Evolutionary conservation across 495 filamentous ascomycete genomes (phyloP).

Genomic region (Beverwykella pulmonaria): DNA sequence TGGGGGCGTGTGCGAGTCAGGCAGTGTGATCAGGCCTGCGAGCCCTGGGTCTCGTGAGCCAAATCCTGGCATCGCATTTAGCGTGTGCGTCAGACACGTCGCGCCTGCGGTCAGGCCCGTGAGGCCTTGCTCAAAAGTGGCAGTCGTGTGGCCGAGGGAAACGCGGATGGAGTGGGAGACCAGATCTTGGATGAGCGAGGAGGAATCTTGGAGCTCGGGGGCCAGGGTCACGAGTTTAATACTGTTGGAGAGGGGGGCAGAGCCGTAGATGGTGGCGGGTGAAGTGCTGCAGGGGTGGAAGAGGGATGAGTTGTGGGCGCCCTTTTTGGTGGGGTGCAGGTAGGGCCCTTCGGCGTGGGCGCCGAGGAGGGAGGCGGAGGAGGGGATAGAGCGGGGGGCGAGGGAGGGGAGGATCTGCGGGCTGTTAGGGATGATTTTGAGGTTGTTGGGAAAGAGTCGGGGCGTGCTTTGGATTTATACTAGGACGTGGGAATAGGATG

Average conservation of each 20-base stretch:
- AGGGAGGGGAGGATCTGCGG: conserved; percentile 47
- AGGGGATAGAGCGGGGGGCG: conserved; percentile 36
- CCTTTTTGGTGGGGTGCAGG: conserved; percentile 46
- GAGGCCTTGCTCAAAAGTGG: conserved; percentile 44
- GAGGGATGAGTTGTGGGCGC: conserved; percentile 47
- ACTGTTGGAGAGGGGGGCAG: conserved; percentile 21
- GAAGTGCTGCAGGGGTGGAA: conserved; percentile 40
- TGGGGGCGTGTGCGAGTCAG: conserved; percentile 31
- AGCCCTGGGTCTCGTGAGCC: conserved; percentile 47
- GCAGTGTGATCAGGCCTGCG: conserved; percentile 43
- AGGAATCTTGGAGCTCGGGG: conserved; percentile 43
- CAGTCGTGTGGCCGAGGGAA: conserved; percentile 48
- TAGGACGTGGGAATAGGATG: not conserved
- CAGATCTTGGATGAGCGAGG: conserved; percentile 39
- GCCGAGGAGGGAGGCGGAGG: conserved; percentile 46
- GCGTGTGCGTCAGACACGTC: conserved; percentile 46
- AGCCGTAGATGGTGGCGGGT: conserved; percentile 42
- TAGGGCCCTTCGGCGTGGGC: conserved; percentile 51
- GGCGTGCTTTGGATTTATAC: not conserved
- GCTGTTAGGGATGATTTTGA: conserved; percentile 1
- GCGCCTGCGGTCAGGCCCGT: conserved; percentile 43
- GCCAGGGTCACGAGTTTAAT: conserved; percentile 48
- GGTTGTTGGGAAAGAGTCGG: not conserved
- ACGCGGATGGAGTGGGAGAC: conserved; percentile 39
- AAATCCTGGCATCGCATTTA: conserved; percentile 49